A percentile compares a stretch with the other conserved stretches of the same genome.
Evolutionary conservation across 176 grass and related monocot genomes (phyloP).

Genomic region (Triticum dicoccoides): DNA sequence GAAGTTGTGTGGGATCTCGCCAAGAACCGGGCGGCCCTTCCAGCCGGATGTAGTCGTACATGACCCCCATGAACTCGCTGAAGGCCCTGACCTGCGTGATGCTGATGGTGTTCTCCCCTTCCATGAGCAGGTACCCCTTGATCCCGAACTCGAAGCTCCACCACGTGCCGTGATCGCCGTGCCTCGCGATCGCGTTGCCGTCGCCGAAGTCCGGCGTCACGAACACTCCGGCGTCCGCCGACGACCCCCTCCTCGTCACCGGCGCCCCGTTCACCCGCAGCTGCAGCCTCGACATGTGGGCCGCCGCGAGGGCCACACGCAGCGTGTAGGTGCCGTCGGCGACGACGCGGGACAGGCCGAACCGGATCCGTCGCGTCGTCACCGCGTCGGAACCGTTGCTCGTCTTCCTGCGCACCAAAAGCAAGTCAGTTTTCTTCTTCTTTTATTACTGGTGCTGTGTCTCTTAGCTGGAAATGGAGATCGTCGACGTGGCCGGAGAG

Average conservation of each 20-base stretch:
- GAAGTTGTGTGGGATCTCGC: slow-evolving; percentile 17
- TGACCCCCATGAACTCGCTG: slow-evolving; percentile 24
- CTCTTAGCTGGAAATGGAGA: no score
- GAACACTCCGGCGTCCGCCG: not conserved
- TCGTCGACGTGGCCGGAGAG: no score
- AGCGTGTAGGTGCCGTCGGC: slow-evolving; percentile 40
- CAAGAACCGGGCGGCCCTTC: slow-evolving; percentile 34
- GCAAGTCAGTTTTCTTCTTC: no score
- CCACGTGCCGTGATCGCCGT: slow-evolving; percentile 42
- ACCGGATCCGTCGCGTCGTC: slow-evolving; percentile 53
- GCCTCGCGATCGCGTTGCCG: slow-evolving; percentile 63
- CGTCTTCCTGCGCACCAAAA: slow-evolving; percentile 23
- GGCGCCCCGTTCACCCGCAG: slow-evolving; percentile 25
- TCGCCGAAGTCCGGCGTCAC: slow-evolving; percentile 44
- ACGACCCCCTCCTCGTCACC: not conserved
- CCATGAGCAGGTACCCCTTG: slow-evolving; percentile 23
- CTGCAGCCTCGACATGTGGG: slow-evolving; percentile 43
- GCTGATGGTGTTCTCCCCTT: slow-evolving; percentile 47
- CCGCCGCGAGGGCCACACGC: slow-evolving; percentile 43
- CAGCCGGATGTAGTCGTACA: slow-evolving; percentile 61
- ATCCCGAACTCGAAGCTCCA: slow-evolving; percentile 47
- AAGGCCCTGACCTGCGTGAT: slow-evolving; percentile 37
- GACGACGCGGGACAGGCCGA: slow-evolving; percentile 3
- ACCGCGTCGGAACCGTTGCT: not conserved
- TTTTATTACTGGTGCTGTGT: no score